Conservation (phyloP, 306 rosid species). For the Ammopiptanthus mongolicus region DNA sequence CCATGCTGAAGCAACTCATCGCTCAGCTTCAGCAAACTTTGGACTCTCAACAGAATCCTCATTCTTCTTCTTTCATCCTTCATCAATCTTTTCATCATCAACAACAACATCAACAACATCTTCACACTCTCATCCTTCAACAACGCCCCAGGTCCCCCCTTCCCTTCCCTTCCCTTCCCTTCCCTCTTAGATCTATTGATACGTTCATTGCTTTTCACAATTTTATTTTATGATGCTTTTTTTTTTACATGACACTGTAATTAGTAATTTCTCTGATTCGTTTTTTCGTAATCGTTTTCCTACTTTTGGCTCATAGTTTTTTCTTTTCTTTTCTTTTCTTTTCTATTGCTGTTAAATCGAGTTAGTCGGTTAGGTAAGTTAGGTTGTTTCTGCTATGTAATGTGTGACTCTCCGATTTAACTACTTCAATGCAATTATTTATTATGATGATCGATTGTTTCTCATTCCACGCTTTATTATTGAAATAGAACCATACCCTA, state of each 20-base stretch:
- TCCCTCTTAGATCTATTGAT: conserved; percentile 33
- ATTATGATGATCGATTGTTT: background rate
- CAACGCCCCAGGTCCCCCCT: conserved; percentile 38
- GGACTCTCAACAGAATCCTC: conserved; percentile 33
- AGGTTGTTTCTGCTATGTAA: background rate
- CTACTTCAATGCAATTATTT: background rate
- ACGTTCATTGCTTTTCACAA: background rate
- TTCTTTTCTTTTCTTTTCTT: background rate
- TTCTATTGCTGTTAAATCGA: background rate
- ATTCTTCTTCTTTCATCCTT: background rate
- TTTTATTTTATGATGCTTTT: background rate
- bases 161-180: no score
- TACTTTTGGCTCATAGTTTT: background rate
- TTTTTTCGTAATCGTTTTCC: background rate
- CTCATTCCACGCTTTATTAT: conserved; percentile 8
- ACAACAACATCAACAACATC: no score
- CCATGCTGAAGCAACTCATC: conserved; percentile 74
- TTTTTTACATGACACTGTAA: background rate
- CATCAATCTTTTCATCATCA: conserved; percentile 17
- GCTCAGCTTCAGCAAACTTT: conserved; percentile 68
- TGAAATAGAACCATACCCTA: background rate
- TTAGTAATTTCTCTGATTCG: background rate
- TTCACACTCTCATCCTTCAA: conserved; percentile 26
- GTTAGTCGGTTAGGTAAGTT: background rate
- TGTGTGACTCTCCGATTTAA: background rate